Evolutionary conservation across 1,284 basidiomycete species (phyloP).

Genomic region (Meripilus lineatus): DNA sequence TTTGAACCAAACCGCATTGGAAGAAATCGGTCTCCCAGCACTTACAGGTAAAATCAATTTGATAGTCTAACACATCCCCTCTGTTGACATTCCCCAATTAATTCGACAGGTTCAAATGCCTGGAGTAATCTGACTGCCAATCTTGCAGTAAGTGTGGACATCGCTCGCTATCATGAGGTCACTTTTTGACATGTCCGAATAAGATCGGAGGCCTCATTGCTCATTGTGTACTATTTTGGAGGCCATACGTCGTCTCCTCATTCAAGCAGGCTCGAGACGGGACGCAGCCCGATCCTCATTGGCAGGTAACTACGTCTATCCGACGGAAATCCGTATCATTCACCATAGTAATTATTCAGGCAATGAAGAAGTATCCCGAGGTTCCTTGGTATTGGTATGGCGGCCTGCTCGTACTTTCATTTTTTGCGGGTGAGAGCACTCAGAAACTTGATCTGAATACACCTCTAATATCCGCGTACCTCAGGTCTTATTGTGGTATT

Average conservation of each 20-base stretch:
- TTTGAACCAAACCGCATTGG: slow-evolving; percentile 52
- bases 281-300: slow-evolving; percentile 55
- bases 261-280: slow-evolving; percentile 43
- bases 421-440: slow-evolving; percentile 52
- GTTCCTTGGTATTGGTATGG: slow-evolving; percentile 52
- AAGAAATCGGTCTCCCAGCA: slow-evolving; percentile 47
- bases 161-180: slow-evolving; percentile 1
- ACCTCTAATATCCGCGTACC: no score
- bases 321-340: background rate
- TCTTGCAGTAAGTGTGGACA: slow-evolving; percentile 36
- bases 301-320: slow-evolving; percentile 33
- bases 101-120: slow-evolving; percentile 48
- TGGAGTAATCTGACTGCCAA: slow-evolving; percentile 51
- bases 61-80: background rate
- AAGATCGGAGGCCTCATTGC: slow-evolving; percentile 61
- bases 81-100: background rate
- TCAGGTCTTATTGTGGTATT: slow-evolving; percentile 52
- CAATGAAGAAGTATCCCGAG: slow-evolving; percentile 48
- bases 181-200: slow-evolving; percentile 11
- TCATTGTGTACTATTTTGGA: slow-evolving; percentile 59
- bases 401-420: slow-evolving; percentile 41
- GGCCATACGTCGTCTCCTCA: slow-evolving; percentile 42
- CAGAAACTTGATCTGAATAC: background rate
- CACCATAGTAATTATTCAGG: slow-evolving; percentile 20
- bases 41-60: slow-evolving; percentile 18